phyloP scores from a whole-genome alignment of 2,329 filamentous ascomycete species.

The Penicillium sumatraense region DNA sequence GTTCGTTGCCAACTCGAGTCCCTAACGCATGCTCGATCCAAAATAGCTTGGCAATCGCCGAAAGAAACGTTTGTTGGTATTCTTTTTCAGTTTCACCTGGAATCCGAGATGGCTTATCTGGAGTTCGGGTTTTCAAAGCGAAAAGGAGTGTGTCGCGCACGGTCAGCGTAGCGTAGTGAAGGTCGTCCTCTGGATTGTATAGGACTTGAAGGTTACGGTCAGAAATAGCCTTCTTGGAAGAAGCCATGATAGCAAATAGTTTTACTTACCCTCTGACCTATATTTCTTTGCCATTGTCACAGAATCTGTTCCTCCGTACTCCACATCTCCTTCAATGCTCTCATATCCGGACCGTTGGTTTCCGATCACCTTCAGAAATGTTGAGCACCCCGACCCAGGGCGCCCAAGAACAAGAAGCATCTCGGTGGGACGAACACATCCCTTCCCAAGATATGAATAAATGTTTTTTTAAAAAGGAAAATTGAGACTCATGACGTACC shows the following conservation, averaged over 20 bases:
- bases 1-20: constrained; percentile 76
- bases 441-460: constrained; percentile 27
- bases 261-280: constrained; percentile 45
- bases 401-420: constrained; percentile 48
- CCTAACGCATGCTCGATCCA: constrained; percentile 73
- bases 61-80: constrained; percentile 65
- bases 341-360: constrained; percentile 68
- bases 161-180: constrained; percentile 78
- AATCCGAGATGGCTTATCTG: constrained; percentile 63
- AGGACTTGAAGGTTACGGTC: constrained; percentile 54
- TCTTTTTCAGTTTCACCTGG: constrained; percentile 65
- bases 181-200: constrained; percentile 78
- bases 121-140: constrained; percentile 70
- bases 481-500: constrained; percentile 19
- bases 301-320: constrained; percentile 61
- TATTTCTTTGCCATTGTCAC: constrained; percentile 56
- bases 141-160: constrained; percentile 76
- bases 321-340: constrained; percentile 59
- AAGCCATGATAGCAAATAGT: background rate
- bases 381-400: constrained; percentile 67
- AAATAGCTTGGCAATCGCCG: constrained; percentile 72
- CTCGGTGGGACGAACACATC: constrained; percentile 47
- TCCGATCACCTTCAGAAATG: constrained; percentile 80
- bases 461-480: background rate
- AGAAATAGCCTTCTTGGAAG: background rate